Conservation (phyloP, 768 basidiomycete species). For the Grammothele lineata region DNA sequence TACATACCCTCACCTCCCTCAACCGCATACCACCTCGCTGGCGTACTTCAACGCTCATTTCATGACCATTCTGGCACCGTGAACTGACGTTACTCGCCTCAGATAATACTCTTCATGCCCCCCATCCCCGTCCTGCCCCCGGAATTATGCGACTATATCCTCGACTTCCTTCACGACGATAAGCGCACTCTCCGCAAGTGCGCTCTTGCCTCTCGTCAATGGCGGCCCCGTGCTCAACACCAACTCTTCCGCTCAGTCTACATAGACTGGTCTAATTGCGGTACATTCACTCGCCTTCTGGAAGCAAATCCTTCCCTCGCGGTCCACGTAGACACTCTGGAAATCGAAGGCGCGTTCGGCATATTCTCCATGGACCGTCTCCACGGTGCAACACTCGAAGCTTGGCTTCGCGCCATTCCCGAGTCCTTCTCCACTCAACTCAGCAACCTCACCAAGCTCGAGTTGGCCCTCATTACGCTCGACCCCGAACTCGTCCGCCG, state of each 20-base stretch:
- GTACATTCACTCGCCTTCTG: constrained; percentile 9
- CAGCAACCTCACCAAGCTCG: constrained; percentile 10
- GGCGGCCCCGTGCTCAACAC: constrained; percentile 10
- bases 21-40: too few relatives aligned
- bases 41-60: too few relatives aligned
- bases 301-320: constrained; percentile 4
- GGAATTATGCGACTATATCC: constrained; percentile 16
- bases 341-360: constrained; percentile 15
- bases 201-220: constrained; percentile 10
- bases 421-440: constrained; percentile 2
- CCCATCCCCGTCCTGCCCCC: constrained; percentile 5
- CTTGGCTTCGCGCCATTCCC: constrained; percentile 13
- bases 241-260: constrained; percentile 16
- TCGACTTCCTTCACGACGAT: constrained; percentile 17
- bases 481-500: constrained; percentile 7
- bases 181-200: constrained; percentile 12
- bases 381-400: constrained; percentile 12
- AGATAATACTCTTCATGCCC: too few relatives aligned
- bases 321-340: constrained; percentile 5
- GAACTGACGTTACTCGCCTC: too few relatives aligned
- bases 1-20: too few relatives aligned
- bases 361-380: constrained; percentile 14
- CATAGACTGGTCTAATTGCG: constrained; percentile 14
- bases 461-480: constrained; percentile 11
- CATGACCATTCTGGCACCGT: too few relatives aligned